These are phyloP conservation scores for Gracilaria caudata DNA, from an alignment of 23 red algal genomes.

Conservation along the genomic window DNA sequence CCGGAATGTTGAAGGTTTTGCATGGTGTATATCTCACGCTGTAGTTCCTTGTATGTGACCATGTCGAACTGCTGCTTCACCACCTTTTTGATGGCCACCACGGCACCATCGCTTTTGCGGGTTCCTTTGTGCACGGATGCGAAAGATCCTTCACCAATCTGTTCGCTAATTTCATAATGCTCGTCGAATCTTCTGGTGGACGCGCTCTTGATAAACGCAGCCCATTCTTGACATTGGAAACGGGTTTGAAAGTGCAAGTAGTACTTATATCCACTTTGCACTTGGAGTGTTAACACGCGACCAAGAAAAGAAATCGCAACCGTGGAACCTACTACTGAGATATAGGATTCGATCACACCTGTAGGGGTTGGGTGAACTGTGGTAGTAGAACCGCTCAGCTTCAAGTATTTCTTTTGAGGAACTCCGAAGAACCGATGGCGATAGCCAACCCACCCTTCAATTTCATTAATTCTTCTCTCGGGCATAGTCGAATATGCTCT, in stretches of 20 bases:
- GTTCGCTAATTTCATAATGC: conserved; percentile 28
- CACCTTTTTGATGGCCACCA: conserved; percentile 53
- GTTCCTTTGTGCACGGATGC: conserved; percentile 49
- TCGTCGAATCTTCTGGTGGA: conserved; percentile 4
- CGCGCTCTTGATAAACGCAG: conserved; percentile 7
- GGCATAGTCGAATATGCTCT: neutral
- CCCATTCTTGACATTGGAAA: conserved; percentile 22
- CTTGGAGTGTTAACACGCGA: conserved; percentile 16
- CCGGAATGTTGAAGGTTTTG: conserved; percentile 12
- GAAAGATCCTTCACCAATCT: conserved; percentile 70
- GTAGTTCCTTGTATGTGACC: conserved; percentile 33
- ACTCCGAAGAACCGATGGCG: conserved; percentile 22
- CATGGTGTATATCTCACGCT: conserved; percentile 44
- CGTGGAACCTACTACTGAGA: neutral
- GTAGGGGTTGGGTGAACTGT: conserved; percentile 11
- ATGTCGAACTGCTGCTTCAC: conserved; percentile 38
- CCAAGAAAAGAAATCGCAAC: neutral
- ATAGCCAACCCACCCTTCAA: conserved; percentile 20
- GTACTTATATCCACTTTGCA: conserved; percentile 30
- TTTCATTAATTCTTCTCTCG: neutral
- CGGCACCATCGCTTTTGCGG: conserved; percentile 11
- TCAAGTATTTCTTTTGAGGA: conserved; percentile 27
- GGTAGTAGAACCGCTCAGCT: conserved; percentile 10
- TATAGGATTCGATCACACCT: conserved; percentile 6
- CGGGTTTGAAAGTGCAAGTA: conserved; percentile 21